Evolutionary conservation across 73 alveolate genomes (phyloP).

Genomic region (Paraurostyla sp.): DNA sequence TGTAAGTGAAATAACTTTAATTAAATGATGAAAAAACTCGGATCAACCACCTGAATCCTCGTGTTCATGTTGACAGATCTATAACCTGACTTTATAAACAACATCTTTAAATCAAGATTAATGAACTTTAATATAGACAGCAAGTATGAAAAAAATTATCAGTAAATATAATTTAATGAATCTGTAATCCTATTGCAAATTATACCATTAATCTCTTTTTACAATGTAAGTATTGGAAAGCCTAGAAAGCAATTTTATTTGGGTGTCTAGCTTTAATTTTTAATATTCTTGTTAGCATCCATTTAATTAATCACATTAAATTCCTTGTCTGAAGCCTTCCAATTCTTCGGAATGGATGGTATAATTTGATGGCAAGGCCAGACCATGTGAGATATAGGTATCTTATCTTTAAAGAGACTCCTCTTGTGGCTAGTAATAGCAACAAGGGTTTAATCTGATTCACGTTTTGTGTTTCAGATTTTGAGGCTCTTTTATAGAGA

Average conservation of each 20-base stretch:
- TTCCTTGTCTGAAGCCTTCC: slow-evolving; percentile 50
- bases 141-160: neutral
- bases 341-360: neutral
- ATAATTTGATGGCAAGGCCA: slow-evolving; percentile 61
- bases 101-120: neutral
- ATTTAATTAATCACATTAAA: neutral
- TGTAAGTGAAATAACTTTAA: neutral
- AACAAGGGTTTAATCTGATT: neutral
- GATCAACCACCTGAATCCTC: slow-evolving; percentile 72
- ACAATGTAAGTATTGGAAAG: no score
- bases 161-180: no score
- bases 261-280: no score
- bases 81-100: slow-evolving; percentile 52
- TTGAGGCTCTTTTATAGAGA: neutral
- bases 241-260: no score
- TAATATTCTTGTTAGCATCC: neutral
- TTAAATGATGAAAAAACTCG: slow-evolving; percentile 62
- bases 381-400: slow-evolving; percentile 58
- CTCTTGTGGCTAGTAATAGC: neutral
- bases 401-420: neutral
- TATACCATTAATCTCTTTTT: neutral
- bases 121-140: neutral
- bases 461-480: neutral
- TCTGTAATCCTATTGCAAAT: no score
- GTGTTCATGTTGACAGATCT: slow-evolving; percentile 66